Evolutionary conservation across 352 stramenopile genomes (phyloP), one percentile per base, ranked within the genome.

Genomic region (Pythium utonaiense): DNA sequence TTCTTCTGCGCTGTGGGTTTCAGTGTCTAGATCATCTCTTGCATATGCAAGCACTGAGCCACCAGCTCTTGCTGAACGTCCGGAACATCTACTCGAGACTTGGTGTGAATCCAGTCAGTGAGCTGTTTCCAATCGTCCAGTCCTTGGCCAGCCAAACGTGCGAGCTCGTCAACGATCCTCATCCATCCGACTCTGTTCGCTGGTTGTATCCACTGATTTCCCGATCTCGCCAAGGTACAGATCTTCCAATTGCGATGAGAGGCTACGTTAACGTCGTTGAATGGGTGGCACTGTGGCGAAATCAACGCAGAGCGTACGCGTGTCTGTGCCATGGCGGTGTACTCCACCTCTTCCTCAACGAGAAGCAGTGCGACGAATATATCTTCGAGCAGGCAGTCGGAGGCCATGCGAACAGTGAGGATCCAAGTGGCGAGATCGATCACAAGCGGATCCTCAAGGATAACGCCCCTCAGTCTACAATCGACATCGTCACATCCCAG

Each of bases 251-350:
- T 2, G 38, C 81, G 27, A 65, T 77, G 53, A 60, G 80, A 40
- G 77, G 81, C 0, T 86, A 75, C 60, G 76, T 91, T 10, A 63
- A 78, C 10, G 77, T 73, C 34, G 75, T 72, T 21, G 74, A 88
- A 48, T 91, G 82, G 82, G 64, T 77, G 4, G 70, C 74, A 0
- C 74, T 88, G 36, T 91, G 82, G 82, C 80, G 82, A 34, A 79
- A 79, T 42, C 72, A 89, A 53, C 64, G 74, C 6, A 69, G 63
- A 12, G 76, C 79, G 21, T 89, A 86, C 25, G 78, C 78, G 40
- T 88, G 78, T 50, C 58, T 91, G 19, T 89, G 80, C 36, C 76
- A 86, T 53, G 79, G 81, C 38, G 74, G 73, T 36, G 60, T 75
- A 17, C 57, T 89, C 1, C 77, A 72, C 28, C 78, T 91, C 54